Percentiles rank a stretch among this genome's conserved stretches.
phyloP scores from a whole-genome alignment of 2,329 filamentous ascomycete genomes.

The Paracorniculantispora psalliotae region DNA sequence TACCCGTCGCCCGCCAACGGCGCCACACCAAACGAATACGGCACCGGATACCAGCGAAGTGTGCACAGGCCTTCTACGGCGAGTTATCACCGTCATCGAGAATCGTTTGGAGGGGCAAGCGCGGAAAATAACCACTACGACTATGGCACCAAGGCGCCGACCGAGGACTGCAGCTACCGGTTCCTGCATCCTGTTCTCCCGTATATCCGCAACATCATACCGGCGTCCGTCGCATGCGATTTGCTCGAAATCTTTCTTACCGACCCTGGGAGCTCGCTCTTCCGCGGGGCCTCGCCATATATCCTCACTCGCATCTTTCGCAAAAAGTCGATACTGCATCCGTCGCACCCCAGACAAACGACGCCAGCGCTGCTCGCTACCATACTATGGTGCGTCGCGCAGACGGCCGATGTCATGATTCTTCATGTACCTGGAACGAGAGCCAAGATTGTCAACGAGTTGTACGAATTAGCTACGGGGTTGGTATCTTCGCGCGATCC shows the following conservation, averaged over 20 bases:
- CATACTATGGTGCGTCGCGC: conserved; percentile 44
- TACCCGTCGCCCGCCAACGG: conserved; percentile 25
- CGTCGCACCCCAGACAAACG: conserved; percentile 34
- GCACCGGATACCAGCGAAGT: conserved; percentile 14
- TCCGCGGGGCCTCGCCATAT: conserved; percentile 42
- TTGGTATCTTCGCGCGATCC: conserved; percentile 32
- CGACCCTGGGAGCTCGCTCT: conserved; percentile 38
- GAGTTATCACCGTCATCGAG: not conserved
- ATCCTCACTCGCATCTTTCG: conserved; percentile 43
- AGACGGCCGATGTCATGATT: conserved; percentile 41
- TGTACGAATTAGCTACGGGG: conserved; percentile 32
- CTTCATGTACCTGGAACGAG: conserved; percentile 37
- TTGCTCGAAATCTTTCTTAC: conserved; percentile 45
- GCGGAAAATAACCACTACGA: conserved; percentile 15
- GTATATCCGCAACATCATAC: conserved; percentile 33
- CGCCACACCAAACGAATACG: conserved; percentile 9
- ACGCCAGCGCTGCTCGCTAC: conserved; percentile 41
- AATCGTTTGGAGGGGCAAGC: not conserved
- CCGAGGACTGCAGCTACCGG: conserved; percentile 32
- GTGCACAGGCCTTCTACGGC: not conserved
- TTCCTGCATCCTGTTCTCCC: conserved; percentile 38
- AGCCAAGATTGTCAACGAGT: conserved; percentile 33
- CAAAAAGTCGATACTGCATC: conserved; percentile 37
- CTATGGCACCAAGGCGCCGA: conserved; percentile 23
- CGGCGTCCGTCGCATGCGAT: conserved; percentile 38